These are phyloP conservation scores for Geotrichum armillariae DNA, from an alignment of 1,139 yeast genomes.

Conservation along the genomic window DNA sequence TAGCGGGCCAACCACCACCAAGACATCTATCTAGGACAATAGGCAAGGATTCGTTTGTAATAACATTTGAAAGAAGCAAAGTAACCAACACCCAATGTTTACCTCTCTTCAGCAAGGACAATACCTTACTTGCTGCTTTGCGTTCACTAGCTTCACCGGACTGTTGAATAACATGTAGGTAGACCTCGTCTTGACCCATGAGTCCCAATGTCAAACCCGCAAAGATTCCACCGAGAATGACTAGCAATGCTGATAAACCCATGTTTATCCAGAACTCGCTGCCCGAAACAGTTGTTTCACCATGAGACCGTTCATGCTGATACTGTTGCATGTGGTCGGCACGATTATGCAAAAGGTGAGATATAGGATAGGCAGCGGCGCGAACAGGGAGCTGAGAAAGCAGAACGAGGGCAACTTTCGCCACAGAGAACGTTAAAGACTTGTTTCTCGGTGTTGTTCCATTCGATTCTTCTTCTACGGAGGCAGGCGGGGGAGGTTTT, in stretches of 20 bases:
- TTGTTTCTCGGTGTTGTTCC: neutral
- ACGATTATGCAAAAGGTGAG: constrained; percentile 5
- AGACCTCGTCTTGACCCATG: constrained; percentile 98
- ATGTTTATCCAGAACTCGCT: constrained; percentile 54
- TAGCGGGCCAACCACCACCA: constrained; percentile 99
- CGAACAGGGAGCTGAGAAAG: constrained; percentile 27
- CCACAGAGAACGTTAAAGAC: constrained; percentile 13
- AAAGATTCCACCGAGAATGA: constrained; percentile 89
- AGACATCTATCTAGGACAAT: constrained; percentile 88
- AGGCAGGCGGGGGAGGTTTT: neutral
- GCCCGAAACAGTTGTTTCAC: constrained; percentile 31
- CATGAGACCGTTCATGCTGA: constrained; percentile 39
- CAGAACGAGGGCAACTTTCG: constrained; percentile 27
- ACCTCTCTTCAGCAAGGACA: constrained; percentile 71
- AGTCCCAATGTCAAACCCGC: constrained; percentile 93
- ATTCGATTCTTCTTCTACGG: neutral
- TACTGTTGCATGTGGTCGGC: constrained; percentile 29
- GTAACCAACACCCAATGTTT: constrained; percentile 99
- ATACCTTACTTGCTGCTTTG: constrained; percentile 70
- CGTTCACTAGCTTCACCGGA: constrained; percentile 60
- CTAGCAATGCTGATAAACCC: constrained; percentile 63
- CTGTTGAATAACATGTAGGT: constrained; percentile 48
- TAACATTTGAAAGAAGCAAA: constrained; percentile 71
- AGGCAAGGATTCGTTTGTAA: constrained; percentile 93
- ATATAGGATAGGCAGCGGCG: constrained; percentile 6